Percentiles rank a stretch among this genome's conserved stretches.
These are phyloP conservation scores for Coniochaeta sp. DNA, from an alignment of 2,329 filamentous ascomycete species.

Conservation along the genomic window DNA sequence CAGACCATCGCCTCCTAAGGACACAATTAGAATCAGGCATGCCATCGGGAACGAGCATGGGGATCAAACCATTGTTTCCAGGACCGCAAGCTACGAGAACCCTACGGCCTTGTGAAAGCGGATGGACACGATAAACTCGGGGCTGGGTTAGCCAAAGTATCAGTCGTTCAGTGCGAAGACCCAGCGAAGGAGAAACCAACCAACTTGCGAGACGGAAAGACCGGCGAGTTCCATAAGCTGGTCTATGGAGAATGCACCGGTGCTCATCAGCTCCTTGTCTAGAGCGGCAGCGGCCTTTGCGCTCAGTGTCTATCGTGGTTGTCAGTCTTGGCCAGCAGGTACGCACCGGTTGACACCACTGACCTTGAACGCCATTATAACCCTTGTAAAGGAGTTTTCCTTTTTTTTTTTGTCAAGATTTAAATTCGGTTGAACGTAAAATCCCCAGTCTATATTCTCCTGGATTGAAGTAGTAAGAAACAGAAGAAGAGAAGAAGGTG, in stretches of 20 bases:
- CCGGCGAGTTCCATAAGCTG: conserved; percentile 97
- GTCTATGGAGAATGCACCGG: conserved; percentile 82
- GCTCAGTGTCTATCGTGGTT: conserved; percentile 60
- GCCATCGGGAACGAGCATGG: conserved; percentile 6
- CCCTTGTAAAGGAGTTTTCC: neutral
- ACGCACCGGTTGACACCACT: neutral
- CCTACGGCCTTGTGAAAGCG: conserved; percentile 60
- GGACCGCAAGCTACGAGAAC: conserved; percentile 90
- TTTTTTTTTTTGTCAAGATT: no score
- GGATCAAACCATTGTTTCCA: conserved; percentile 53
- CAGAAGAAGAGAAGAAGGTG: neutral
- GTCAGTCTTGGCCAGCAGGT: neutral
- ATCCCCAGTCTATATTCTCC: neutral
- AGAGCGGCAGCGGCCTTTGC: conserved; percentile 83
- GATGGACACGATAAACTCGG: conserved; percentile 77
- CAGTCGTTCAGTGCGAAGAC: no score
- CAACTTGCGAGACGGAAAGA: conserved; percentile 83
- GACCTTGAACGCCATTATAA: neutral
- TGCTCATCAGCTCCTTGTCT: conserved; percentile 90
- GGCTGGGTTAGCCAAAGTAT: neutral
- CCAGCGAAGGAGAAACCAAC: conserved; percentile 33
- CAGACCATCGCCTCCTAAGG: conserved; percentile 78
- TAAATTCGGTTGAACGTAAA: no score
- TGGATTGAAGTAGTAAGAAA: neutral
- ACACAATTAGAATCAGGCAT: conserved; percentile 2